Evolutionary conservation across 1,139 yeast genomes (phyloP).

Genomic region (Scheffersomyces cryptocercus): DNA sequence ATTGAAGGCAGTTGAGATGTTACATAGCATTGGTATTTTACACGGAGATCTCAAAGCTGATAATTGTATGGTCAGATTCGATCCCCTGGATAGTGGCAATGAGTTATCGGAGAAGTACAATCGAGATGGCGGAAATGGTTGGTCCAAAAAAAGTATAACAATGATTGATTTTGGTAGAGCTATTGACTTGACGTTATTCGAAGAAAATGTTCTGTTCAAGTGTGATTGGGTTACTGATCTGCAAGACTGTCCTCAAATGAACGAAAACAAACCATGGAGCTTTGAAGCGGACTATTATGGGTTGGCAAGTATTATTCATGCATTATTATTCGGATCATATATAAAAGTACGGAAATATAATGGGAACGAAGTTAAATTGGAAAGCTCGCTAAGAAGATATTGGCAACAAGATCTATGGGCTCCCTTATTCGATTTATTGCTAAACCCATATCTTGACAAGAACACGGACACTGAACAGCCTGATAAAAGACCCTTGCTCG

Average conservation of each 20-base stretch:
- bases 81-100: conserved; percentile 13
- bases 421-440: conserved; percentile 60
- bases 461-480: conserved; percentile 1
- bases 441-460: conserved; percentile 52
- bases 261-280: conserved; percentile 64
- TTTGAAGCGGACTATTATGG: conserved; percentile 88
- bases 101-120: conserved; percentile 27
- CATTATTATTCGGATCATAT: conserved; percentile 66
- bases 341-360: conserved; percentile 43
- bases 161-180: conserved; percentile 86
- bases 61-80: conserved; percentile 75
- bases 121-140: conserved; percentile 38
- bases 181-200: conserved; percentile 64
- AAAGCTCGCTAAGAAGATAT: conserved; percentile 61
- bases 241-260: conserved; percentile 80
- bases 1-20: conserved; percentile 55
- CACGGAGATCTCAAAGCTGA: conserved; percentile 91
- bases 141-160: conserved; percentile 59
- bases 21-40: conserved; percentile 67
- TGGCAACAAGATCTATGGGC: conserved; percentile 80
- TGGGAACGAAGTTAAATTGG: conserved; percentile 34
- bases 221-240: conserved; percentile 65
- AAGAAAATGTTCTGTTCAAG: conserved; percentile 50
- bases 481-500: conserved; percentile 39
- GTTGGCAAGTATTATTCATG: conserved; percentile 72